phyloP scores from a whole-genome alignment of 192 early-diverging fungal genomes.

The Dissophora globulifera region DNA sequence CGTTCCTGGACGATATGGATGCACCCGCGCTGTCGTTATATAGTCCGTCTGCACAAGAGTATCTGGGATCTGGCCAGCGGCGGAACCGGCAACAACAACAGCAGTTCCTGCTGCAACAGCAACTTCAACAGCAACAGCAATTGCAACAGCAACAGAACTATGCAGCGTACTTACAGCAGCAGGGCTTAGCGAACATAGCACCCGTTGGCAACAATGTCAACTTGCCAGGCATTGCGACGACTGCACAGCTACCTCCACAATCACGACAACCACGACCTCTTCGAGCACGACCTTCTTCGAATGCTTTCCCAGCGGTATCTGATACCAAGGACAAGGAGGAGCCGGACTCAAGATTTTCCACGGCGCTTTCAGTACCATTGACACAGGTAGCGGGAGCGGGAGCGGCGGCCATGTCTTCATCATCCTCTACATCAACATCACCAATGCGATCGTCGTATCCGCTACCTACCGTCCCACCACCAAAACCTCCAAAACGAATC shows the following conservation, averaged over 20 bases:
- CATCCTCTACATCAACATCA: neutral
- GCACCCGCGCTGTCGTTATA: neutral
- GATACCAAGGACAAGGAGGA: no score
- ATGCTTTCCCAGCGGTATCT: no score
- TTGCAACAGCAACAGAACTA: conserved; percentile 1
- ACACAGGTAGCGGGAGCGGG: no score
- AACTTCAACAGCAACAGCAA: conserved; percentile 8
- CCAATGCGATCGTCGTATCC: neutral
- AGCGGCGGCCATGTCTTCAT: no score
- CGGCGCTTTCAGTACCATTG: no score
- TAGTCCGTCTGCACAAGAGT: neutral
- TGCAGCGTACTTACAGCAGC: neutral
- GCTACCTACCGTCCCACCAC: conserved; percentile 9
- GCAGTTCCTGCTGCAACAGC: conserved; percentile 10
- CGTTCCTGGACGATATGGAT: conserved; percentile 14
- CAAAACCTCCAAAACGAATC: conserved; percentile 42
- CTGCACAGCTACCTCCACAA: no score
- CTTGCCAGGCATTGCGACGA: neutral
- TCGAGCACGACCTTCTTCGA: no score
- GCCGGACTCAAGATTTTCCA: no score
- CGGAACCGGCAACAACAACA: neutral
- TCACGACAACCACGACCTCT: no score
- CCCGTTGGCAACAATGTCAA: conserved; percentile 3
- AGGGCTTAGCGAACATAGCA: neutral
- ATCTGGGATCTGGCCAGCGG: conserved; percentile 4